Evolutionary conservation across 2,329 filamentous ascomycete species (phyloP).

Genomic region (Talaromyces sp.): DNA sequence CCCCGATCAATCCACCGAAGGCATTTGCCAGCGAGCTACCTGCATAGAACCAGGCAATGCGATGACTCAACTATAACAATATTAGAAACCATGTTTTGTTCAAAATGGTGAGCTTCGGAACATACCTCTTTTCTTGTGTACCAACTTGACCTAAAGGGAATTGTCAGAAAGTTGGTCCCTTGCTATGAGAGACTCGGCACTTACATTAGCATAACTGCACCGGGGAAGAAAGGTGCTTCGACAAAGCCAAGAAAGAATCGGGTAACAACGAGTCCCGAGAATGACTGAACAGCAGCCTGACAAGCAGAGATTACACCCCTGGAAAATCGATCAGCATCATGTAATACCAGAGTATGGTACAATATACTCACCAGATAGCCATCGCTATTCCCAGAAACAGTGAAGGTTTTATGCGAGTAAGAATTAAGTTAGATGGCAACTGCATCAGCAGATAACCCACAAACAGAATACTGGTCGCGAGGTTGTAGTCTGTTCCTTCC

Average conservation of each 20-base stretch:
- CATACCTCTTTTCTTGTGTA: constrained; percentile 62
- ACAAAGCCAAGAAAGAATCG: constrained; percentile 46
- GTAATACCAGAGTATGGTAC: no score
- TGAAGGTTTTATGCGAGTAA: constrained; percentile 58
- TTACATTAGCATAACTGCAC: constrained; percentile 62
- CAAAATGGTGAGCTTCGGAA: constrained; percentile 44
- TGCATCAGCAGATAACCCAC: constrained; percentile 65
- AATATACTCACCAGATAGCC: constrained; percentile 30
- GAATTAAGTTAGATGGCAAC: constrained; percentile 61
- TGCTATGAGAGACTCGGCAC: not conserved
- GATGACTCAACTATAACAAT: constrained; percentile 43
- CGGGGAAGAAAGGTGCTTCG: constrained; percentile 59
- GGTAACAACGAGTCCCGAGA: constrained; percentile 43
- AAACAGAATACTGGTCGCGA: constrained; percentile 59
- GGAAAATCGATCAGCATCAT: not conserved
- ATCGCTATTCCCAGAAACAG: constrained; percentile 53
- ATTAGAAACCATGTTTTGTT: not conserved
- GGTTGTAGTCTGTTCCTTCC: constrained; percentile 60
- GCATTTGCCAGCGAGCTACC: constrained; percentile 54
- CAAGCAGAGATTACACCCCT: constrained; percentile 37
- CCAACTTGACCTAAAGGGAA: constrained; percentile 58
- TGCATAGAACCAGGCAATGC: constrained; percentile 53
- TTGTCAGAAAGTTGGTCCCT: not conserved
- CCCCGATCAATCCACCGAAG: constrained; percentile 56
- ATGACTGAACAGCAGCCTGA: constrained; percentile 43